These are phyloP conservation scores for Phytophthora rubi DNA, from an alignment of 352 stramenopile genomes.

Conservation along the genomic window DNA sequence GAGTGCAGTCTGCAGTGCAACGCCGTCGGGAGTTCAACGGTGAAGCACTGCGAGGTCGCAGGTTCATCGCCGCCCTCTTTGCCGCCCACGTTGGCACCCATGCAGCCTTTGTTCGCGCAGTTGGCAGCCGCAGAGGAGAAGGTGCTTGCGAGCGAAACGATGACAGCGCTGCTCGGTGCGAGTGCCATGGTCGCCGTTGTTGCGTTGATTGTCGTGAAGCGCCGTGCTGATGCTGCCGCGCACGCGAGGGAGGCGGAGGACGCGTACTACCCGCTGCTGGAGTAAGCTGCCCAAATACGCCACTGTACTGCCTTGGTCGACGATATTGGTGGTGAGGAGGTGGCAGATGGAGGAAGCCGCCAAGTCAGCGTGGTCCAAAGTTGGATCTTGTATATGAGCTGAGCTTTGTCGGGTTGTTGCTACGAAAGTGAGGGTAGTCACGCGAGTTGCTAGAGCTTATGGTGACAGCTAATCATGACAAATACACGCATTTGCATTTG, in stretches of 20 bases:
- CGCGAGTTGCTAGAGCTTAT: not conserved
- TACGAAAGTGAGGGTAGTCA: not conserved
- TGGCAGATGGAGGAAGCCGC: no score
- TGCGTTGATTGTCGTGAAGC: not conserved
- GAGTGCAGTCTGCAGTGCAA: no score
- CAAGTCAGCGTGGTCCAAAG: no score
- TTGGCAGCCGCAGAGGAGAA: conserved; percentile 21
- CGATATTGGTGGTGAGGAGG: no score
- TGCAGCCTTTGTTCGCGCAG: conserved; percentile 23
- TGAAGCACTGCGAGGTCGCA: conserved; percentile 1
- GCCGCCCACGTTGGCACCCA: conserved; percentile 7
- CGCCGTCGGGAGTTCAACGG: no score
- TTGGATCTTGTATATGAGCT: not conserved
- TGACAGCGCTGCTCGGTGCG: conserved; percentile 41
- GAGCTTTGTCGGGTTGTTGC: not conserved
- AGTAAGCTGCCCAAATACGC: conserved; percentile 29
- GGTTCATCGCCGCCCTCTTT: conserved; percentile 22
- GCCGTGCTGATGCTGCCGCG: not conserved
- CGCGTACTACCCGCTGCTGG: conserved; percentile 65
- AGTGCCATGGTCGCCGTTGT: conserved; percentile 14
- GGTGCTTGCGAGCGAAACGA: conserved; percentile 2
- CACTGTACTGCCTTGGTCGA: not conserved
- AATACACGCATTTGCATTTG: not conserved
- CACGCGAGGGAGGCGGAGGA: conserved; percentile 31
- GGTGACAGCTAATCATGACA: not conserved